Evolutionary conservation across 768 basidiomycete genomes (phyloP).

Genomic region (Suillus subaureus): DNA sequence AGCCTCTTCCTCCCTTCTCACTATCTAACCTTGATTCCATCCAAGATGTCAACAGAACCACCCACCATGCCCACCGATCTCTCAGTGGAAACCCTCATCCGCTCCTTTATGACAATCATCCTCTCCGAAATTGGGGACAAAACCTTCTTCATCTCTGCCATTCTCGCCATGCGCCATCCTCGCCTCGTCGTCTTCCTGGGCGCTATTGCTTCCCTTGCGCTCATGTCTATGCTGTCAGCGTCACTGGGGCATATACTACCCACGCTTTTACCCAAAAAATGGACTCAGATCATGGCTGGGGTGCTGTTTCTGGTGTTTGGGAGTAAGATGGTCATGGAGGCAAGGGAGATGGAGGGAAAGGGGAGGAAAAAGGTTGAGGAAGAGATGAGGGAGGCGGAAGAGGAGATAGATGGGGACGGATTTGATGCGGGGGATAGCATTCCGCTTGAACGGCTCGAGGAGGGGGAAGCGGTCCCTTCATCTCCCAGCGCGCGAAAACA

Average conservation of each 20-base stretch:
- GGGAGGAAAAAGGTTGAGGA: slow-evolving; percentile 85
- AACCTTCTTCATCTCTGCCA: slow-evolving; percentile 86
- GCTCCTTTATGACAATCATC: slow-evolving; percentile 90
- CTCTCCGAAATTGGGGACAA: slow-evolving; percentile 96
- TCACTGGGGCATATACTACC: slow-evolving; percentile 92
- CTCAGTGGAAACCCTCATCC: slow-evolving; percentile 54
- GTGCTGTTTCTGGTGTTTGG: slow-evolving; percentile 91
- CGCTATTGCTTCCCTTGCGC: slow-evolving; percentile 81
- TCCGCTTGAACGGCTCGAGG: slow-evolving; percentile 78
- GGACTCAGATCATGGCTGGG: slow-evolving; percentile 75
- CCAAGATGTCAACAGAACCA: not conserved
- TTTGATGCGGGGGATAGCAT: slow-evolving; percentile 54
- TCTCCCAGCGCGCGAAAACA: slow-evolving; percentile 12
- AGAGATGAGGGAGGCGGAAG: slow-evolving; percentile 95
- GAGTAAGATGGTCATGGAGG: slow-evolving; percentile 86
- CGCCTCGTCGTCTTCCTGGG: slow-evolving; percentile 85
- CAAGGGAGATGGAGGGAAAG: slow-evolving; percentile 64
- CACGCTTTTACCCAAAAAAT: slow-evolving; percentile 69
- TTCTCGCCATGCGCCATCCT: slow-evolving; percentile 91
- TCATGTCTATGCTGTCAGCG: slow-evolving; percentile 95
- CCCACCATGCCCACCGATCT: not conserved
- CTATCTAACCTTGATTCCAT: not conserved
- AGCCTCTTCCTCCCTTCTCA: not conserved
- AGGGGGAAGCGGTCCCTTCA: slow-evolving; percentile 44
- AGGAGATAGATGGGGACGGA: slow-evolving; percentile 88